Evolutionary conservation across 2,329 filamentous ascomycete genomes (phyloP).

Genomic region (Alternaria rosae): DNA sequence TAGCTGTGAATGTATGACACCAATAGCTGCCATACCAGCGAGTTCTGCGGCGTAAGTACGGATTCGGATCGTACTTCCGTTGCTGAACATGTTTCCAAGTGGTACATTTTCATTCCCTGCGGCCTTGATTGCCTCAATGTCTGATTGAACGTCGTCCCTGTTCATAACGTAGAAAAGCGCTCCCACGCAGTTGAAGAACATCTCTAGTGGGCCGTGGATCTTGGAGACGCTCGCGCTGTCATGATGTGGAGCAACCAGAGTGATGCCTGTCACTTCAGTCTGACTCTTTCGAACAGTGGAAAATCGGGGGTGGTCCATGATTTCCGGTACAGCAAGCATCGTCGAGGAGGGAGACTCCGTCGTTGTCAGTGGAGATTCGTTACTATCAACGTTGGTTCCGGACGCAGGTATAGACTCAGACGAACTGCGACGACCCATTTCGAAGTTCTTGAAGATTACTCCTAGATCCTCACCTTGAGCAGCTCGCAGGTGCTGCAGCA

Average conservation of each 20-base stretch:
- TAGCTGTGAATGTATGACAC: slow-evolving; percentile 16
- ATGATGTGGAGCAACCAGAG: neutral
- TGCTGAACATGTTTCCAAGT: slow-evolving; percentile 15
- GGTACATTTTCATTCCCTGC: neutral
- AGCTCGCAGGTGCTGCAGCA: slow-evolving; percentile 16
- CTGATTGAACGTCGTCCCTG: slow-evolving; percentile 14
- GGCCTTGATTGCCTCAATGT: slow-evolving; percentile 1
- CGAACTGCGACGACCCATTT: neutral
- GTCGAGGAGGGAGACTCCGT: neutral
- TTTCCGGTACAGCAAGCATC: neutral
- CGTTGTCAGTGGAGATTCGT: neutral
- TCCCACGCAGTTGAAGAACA: slow-evolving; percentile 26
- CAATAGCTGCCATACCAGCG: slow-evolving; percentile 28
- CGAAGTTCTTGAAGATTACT: slow-evolving; percentile 11
- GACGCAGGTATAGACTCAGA: neutral
- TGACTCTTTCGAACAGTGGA: neutral
- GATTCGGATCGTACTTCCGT: neutral
- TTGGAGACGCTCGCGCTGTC: slow-evolving; percentile 5
- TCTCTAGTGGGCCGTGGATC: slow-evolving; percentile 10
- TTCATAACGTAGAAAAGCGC: slow-evolving; percentile 24
- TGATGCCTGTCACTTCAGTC: neutral
- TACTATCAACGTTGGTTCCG: neutral
- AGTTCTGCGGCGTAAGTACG: slow-evolving; percentile 20
- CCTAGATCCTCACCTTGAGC: slow-evolving; percentile 10
- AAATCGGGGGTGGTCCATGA: slow-evolving; percentile 5